Conservation (phyloP, 257 asterid species). For the Petunia secreta region DNA sequence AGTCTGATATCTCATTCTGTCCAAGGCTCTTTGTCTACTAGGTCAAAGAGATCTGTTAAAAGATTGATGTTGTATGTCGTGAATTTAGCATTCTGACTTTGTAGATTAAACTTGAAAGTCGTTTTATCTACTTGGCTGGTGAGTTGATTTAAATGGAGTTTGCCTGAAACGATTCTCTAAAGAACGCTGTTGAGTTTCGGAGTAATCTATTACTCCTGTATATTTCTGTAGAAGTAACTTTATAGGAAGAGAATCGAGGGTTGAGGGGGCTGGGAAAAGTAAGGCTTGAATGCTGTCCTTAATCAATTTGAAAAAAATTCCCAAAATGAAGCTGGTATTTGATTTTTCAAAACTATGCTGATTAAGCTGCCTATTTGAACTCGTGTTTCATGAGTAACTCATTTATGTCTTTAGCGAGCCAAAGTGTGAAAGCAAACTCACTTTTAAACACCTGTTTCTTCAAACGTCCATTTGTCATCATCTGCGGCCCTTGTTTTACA, state of each 20-base stretch:
- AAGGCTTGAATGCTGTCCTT: neutral
- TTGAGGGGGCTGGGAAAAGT: neutral
- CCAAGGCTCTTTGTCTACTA: neutral
- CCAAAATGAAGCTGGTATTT: slow-evolving; percentile 12
- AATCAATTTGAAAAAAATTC: neutral
- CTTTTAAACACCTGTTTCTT: slow-evolving; percentile 9
- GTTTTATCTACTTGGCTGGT: slow-evolving; percentile 18
- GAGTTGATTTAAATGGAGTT: slow-evolving; percentile 18
- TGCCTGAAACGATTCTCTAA: neutral
- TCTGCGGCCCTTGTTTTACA: neutral
- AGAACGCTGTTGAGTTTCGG: neutral
- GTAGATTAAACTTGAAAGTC: neutral
- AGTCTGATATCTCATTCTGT: neutral
- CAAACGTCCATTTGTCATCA: slow-evolving; percentile 11
- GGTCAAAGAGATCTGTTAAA: neutral
- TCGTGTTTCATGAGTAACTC: neutral
- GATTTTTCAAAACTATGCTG: neutral
- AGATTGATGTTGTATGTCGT: neutral
- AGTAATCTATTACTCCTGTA: neutral
- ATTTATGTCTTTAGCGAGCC: slow-evolving; percentile 4
- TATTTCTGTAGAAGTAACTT: neutral
- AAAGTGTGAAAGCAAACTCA: slow-evolving; percentile 11
- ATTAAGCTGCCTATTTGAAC: slow-evolving; percentile 8
- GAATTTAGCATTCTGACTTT: slow-evolving; percentile 5
- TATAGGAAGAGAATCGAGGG: neutral